These are phyloP conservation scores for Penicillium sp. DNA, from an alignment of 2,329 filamentous ascomycete species.

Conservation along the genomic window DNA sequence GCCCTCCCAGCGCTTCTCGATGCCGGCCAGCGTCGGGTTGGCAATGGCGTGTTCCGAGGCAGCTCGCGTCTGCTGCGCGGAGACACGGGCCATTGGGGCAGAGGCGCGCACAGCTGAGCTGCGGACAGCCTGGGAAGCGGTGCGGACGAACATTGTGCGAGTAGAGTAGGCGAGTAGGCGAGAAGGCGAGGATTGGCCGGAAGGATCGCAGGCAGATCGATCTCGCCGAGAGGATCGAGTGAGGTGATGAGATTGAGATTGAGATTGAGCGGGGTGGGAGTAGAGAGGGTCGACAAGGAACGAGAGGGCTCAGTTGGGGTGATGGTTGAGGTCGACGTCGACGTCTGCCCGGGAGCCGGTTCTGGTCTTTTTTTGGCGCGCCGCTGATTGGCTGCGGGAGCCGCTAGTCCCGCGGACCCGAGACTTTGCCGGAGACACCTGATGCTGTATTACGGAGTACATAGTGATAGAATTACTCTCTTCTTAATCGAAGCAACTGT, in stretches of 20 bases:
- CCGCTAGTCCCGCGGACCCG: slow-evolving; percentile 13
- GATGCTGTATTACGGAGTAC: too few species aligned
- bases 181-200: slow-evolving; percentile 20
- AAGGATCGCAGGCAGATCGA: slow-evolving; percentile 13
- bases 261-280: slow-evolving; percentile 5
- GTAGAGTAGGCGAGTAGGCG: slow-evolving; percentile 20
- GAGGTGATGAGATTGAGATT: slow-evolving; percentile 23
- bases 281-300: slow-evolving; percentile 12
- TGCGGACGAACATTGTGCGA: slow-evolving; percentile 45
- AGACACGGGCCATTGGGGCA: slow-evolving; percentile 35
- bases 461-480: too few species aligned
- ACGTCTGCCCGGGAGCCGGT: slow-evolving; percentile 27
- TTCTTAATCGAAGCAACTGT: too few species aligned
- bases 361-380: slow-evolving; percentile 23
- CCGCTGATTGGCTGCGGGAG: slow-evolving; percentile 29
- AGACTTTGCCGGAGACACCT: slow-evolving; percentile 10
- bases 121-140: slow-evolving; percentile 44
- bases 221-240: slow-evolving; percentile 15
- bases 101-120: slow-evolving; percentile 36
- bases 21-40: slow-evolving; percentile 94
- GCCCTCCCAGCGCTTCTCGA: slow-evolving; percentile 98
- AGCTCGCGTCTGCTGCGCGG: slow-evolving; percentile 49
- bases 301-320: slow-evolving; percentile 17
- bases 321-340: slow-evolving; percentile 36
- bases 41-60: slow-evolving; percentile 86